Percentiles rank a stretch among this genome's conserved stretches.
phyloP scores from a whole-genome alignment of 23 red algal species.

The Chondrus crispus region DNA sequence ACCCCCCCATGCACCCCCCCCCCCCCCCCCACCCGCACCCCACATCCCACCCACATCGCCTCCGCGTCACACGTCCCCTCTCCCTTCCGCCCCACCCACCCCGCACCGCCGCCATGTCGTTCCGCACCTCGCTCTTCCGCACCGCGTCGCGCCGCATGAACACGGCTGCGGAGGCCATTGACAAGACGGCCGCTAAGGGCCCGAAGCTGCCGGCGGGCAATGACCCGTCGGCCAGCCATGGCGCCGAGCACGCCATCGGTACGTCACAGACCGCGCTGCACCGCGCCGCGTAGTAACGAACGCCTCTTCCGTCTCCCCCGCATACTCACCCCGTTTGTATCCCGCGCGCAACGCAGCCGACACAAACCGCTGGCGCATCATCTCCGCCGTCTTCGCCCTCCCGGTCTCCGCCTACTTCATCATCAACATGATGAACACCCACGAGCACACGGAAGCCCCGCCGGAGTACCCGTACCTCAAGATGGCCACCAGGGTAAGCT shows the following conservation, averaged over 20 bases:
- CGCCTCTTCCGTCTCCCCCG: neutral
- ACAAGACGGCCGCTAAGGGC: conserved; percentile 43
- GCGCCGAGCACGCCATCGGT: conserved; percentile 28
- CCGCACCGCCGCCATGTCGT: neutral
- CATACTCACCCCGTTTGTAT: neutral
- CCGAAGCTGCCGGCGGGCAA: conserved; percentile 54
- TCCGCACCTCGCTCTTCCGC: neutral
- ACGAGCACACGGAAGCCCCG: conserved; percentile 52
- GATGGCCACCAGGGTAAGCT: conserved; percentile 22
- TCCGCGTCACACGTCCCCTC: neutral
- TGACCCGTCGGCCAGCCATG: conserved; percentile 42
- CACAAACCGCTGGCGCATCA: conserved; percentile 52
- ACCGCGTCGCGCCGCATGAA: conserved; percentile 6
- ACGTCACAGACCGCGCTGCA: too few relatives aligned
- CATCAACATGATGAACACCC: conserved; percentile 29
- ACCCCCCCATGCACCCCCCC: too few relatives aligned
- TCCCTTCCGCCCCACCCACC: neutral
- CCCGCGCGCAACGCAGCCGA: conserved; percentile 32
- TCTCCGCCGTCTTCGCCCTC: conserved; percentile 49
- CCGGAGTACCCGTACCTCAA: conserved; percentile 58
- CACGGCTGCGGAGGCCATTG: conserved; percentile 19
- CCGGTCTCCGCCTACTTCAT: conserved; percentile 46
- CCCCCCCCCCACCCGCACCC: neutral
- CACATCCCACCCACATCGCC: neutral
- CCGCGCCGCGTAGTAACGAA: too few relatives aligned